Evolutionary conservation across 352 stramenopile genomes (phyloP).

Genomic region (Pythium rhizo-oryzae): DNA sequence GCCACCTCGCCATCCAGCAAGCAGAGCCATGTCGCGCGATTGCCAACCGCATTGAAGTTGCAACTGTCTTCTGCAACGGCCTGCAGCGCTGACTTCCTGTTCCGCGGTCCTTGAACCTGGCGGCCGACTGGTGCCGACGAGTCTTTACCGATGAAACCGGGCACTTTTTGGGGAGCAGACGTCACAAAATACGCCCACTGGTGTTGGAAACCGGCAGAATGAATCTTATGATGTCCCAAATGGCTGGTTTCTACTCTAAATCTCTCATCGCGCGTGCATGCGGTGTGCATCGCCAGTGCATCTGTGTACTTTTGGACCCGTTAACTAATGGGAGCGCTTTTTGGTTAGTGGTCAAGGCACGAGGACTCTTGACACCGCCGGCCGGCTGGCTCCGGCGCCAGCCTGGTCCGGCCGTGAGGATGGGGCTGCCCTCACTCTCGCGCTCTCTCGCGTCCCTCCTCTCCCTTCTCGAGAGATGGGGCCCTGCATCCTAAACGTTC

Average conservation of each 20-base stretch:
- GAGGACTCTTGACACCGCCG: constrained; percentile 5
- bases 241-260: not conserved
- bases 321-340: not conserved
- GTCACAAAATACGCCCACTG: no score
- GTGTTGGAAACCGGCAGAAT: no score
- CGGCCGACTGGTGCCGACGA: not conserved
- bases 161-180: not conserved
- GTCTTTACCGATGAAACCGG: constrained; percentile 7
- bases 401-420: not conserved
- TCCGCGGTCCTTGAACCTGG: not conserved
- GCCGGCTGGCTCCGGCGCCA: not conserved
- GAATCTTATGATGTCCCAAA: not conserved
- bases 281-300: not conserved
- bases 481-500: not conserved
- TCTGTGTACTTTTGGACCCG: not conserved
- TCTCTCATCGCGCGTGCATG: not conserved
- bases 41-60: not conserved
- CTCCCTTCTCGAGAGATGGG: not conserved
- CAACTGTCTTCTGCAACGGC: not conserved
- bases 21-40: no score
- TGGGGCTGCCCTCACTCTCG: not conserved
- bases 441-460: not conserved
- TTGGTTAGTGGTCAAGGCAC: not conserved
- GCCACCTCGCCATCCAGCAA: not conserved
- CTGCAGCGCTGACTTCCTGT: not conserved